Evolutionary conservation across 2,329 filamentous ascomycete species (phyloP).

Genomic region (Phoma herbarum): DNA sequence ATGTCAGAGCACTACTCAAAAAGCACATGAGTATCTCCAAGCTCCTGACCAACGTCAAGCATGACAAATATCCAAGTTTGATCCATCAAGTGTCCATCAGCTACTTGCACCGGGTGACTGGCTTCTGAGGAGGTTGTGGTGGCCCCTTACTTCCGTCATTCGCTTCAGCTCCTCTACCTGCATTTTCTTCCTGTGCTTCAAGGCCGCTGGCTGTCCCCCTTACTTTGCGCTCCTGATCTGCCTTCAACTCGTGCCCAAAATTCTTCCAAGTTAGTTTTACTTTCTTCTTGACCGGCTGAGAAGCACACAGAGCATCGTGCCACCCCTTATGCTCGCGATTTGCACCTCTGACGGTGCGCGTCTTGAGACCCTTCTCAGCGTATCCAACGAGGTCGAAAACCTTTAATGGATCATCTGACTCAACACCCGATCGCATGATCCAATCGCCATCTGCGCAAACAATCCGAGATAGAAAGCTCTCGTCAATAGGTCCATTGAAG

Average conservation of each 20-base stretch:
- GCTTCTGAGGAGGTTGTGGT: constrained; percentile 1
- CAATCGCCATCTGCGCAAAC: background rate
- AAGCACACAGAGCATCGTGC: constrained; percentile 25
- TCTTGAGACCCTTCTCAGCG: constrained; percentile 19
- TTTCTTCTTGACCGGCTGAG: constrained; percentile 49
- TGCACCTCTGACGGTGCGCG: constrained; percentile 14
- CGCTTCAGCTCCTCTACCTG: background rate
- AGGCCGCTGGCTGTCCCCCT: background rate
- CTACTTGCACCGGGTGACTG: background rate
- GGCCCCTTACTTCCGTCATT: background rate
- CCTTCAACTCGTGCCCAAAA: constrained; percentile 16
- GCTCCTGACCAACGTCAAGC: background rate
- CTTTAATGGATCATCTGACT: constrained; percentile 5
- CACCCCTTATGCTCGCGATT: constrained; percentile 33
- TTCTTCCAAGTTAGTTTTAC: constrained; percentile 24
- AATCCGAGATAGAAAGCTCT: constrained; percentile 9
- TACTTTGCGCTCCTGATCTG: background rate
- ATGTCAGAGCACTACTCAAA: background rate
- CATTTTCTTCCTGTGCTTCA: background rate
- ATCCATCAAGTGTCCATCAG: background rate
- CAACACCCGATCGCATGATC: background rate
- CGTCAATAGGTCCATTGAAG: constrained; percentile 24
- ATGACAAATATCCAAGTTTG: background rate
- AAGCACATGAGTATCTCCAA: background rate
- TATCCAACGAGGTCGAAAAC: constrained; percentile 36